Percentiles rank a stretch among this genome's conserved stretches.
phyloP scores from a whole-genome alignment of 148 eudicot genomes.

The Persicaria maculosa region DNA sequence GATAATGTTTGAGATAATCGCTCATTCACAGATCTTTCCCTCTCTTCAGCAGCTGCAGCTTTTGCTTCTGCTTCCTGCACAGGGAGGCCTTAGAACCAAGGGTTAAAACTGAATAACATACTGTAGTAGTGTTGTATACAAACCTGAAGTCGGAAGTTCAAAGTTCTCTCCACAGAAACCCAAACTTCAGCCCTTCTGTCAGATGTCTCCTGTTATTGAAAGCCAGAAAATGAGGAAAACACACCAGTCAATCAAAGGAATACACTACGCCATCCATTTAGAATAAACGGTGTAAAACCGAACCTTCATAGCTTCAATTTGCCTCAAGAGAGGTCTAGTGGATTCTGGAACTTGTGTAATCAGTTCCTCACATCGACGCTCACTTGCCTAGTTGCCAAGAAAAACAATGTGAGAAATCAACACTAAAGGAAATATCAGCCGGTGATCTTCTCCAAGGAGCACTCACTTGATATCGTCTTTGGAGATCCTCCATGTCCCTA shows the following conservation, averaged over 20 bases:
- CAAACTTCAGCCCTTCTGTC: conserved; percentile 83
- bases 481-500: conserved; percentile 84
- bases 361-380: conserved; percentile 93
- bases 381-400: conserved; percentile 62
- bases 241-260: neutral
- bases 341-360: conserved; percentile 92
- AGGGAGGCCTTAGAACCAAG: conserved; percentile 14
- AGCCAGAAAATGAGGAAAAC: conserved; percentile 15
- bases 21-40: conserved; percentile 82
- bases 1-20: conserved; percentile 92
- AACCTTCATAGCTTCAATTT: conserved; percentile 99
- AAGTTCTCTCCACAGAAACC: conserved; percentile 91
- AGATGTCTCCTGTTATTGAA: conserved; percentile 64
- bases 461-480: conserved; percentile 85
- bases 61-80: conserved; percentile 94
- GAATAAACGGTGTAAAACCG: neutral
- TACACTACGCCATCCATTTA: neutral
- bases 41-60: conserved; percentile 90
- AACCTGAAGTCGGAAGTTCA: conserved; percentile 89
- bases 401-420: conserved; percentile 3
- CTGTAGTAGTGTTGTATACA: conserved; percentile 5
- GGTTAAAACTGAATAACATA: neutral
- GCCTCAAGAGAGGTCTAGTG: conserved; percentile 92
- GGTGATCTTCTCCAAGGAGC: neutral
- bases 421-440: neutral